Base-by-base conservation (phyloP, 805 yeast species). In the Saccharomycopsis sp. region DNA sequence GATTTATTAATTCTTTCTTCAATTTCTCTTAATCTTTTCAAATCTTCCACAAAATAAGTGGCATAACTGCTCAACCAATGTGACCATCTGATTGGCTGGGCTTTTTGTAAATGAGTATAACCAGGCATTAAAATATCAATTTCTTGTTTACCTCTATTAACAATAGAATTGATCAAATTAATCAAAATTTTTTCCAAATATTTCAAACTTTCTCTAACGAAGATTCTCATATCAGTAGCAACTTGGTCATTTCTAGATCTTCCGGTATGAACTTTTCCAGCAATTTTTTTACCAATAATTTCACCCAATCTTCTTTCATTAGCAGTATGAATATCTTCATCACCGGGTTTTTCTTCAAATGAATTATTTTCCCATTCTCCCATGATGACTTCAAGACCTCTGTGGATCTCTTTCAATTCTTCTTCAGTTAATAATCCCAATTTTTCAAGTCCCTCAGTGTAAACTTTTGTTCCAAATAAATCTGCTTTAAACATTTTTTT, bases 21-120 rank as follows among this genome's bases (percentile, higher is more conserved):
- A 40, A 92, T 70, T 62, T 94, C 92, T 49, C 72, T 63, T 51
- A 92, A 70, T 58, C 98, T 75, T 58, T 83, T 76, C 63, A 81
- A 77, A 59, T 92, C 99, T 56, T 87, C 87, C 8, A 88, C 74
- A 61, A 92, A 80, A 58, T 88, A 92, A 2, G 98, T 89, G 29
- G 96, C 96, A 56, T 92, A 89, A 58, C 86, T 78, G 51, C 89
- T 76, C 50, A 92, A 69, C 96, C 96, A 89, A 60, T 92, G 99
- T 1, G 96, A 70, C 99, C 99, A 92, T 64, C 99, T 76, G 56
- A 92, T 92, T n/a, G 99, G 99, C 64, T 88, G 99, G 2, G 97
- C 97, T 60, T 95, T 82, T 69, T 92, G 98, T 58, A 92, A 68
- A 65, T 92, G 99, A 12, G 99, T 92, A 66, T 92, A 92, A 33